Base-by-base conservation (phyloP, 73 alveolate genomes). In the Paramecium caudatum region DNA sequence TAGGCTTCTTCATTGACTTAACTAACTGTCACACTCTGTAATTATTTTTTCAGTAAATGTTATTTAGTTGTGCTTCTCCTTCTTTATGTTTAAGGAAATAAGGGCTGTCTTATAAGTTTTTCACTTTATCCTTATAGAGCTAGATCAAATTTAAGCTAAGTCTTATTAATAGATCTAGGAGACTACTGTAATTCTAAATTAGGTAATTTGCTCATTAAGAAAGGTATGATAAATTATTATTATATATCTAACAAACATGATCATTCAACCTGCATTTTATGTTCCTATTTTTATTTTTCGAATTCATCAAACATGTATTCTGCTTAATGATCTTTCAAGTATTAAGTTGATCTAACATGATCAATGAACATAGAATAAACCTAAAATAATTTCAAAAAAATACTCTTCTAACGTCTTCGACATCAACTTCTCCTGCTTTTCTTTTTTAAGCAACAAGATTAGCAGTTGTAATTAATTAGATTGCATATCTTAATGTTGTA, bases 401-500 rank as follows among this genome's bases (percentile, higher is more conserved):
- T 91, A 94, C 98, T 70, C 95, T 94, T 91, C 97, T 94, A 46
- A 97, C 94, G 90, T 97, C 99, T 48, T 88, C 96, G 30, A 95
- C 96, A 91, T 97, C 99, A 36, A 97, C 98, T 85, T 95, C 98
- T 37, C 93, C 91, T 34, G 98, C 45, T 83, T 96, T 96, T 91
- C 99, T 97, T 82, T 96, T 97, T 39, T 78, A 92, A 12, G 98
- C 96, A 34, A 97, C 97, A 74, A 96, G 80, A 62, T 86, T 43
- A 17, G 99, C 94, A 10, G 99, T 91, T 34, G 99, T 97, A 81
- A 97, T 96, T 87, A 96, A 91, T 63, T 97, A 96, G 32, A 97
- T 94, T 10, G 97, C 96, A 90, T 96, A 97, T 93, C 99, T 96
- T 83, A 98, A 83, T 19, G 99, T 93, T 61, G 99, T 96, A 82